These are phyloP conservation scores for Dioscorea alata DNA, from an alignment of 106 monocot species.

Conservation along the genomic window DNA sequence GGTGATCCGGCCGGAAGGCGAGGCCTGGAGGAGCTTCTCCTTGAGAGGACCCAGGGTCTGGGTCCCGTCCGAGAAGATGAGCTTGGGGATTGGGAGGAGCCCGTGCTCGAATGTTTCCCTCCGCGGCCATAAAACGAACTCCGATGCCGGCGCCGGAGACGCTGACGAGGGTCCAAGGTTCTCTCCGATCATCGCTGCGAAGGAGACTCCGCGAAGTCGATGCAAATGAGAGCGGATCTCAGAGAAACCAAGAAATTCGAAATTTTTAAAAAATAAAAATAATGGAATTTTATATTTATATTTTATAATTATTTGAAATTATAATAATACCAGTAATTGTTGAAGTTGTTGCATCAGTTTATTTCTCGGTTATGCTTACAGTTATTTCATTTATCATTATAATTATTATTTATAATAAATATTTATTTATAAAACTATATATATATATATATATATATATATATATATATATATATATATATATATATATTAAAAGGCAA, in stretches of 20 bases:
- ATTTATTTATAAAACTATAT: too few species aligned
- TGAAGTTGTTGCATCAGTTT: too few species aligned
- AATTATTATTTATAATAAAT: too few species aligned
- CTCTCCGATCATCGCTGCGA: background rate
- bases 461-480: too few species aligned
- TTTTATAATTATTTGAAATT: too few species aligned
- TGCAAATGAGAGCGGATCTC: background rate
- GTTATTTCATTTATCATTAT: too few species aligned
- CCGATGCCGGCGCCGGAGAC: background rate
- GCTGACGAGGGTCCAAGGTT: background rate
- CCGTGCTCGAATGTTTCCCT: conserved; percentile 92
- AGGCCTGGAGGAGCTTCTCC: conserved; percentile 34
- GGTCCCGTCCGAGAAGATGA: conserved; percentile 72
- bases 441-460: too few species aligned
- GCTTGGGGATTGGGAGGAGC: conserved; percentile 92
- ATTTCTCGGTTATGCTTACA: too few species aligned
- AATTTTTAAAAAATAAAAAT: background rate
- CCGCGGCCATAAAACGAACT: conserved; percentile 57
- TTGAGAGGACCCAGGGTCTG: conserved; percentile 49
- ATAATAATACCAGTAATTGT: too few species aligned
- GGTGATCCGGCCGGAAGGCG: conserved; percentile 18
- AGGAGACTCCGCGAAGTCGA: background rate
- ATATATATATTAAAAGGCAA: too few species aligned
- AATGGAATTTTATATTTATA: too few species aligned
- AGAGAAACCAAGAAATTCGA: background rate